phyloP scores from a whole-genome alignment of 108 stramenopile species.

The Cyclotella kingstonii region DNA sequence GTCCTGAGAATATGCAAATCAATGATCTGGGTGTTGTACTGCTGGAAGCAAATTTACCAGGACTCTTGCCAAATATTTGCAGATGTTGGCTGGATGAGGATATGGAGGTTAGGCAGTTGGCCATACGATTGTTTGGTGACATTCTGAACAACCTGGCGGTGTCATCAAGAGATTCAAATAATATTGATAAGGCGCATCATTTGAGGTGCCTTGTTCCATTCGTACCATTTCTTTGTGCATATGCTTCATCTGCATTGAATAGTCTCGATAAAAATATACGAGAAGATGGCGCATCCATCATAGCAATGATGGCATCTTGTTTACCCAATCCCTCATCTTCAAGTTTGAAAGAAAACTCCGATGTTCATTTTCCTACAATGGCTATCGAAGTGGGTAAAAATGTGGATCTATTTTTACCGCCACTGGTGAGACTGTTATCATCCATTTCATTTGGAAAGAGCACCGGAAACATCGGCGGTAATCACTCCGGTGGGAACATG shows the following conservation, averaged over 20 bases:
- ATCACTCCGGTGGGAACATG: slow-evolving; percentile 1
- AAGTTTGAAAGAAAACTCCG: background rate
- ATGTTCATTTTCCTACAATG: slow-evolving; percentile 8
- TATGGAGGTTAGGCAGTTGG: slow-evolving; percentile 54
- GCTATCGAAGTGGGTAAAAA: slow-evolving; percentile 31
- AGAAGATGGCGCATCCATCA: slow-evolving; percentile 53
- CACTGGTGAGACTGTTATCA: slow-evolving; percentile 30
- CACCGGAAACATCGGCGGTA: background rate
- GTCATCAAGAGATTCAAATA: background rate
- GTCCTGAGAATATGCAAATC: background rate
- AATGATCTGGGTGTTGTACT: slow-evolving; percentile 46
- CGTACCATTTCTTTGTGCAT: slow-evolving; percentile 57
- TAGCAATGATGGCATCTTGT: slow-evolving; percentile 48
- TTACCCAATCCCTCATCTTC: slow-evolving; percentile 37
- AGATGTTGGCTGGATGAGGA: slow-evolving; percentile 75
- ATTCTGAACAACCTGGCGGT: slow-evolving; percentile 31
- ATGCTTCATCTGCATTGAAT: slow-evolving; percentile 71
- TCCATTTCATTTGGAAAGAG: slow-evolving; percentile 31
- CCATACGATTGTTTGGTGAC: slow-evolving; percentile 49
- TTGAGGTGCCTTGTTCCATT: slow-evolving; percentile 54
- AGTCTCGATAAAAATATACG: slow-evolving; percentile 67
- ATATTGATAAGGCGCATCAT: background rate
- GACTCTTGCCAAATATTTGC: slow-evolving; percentile 49
- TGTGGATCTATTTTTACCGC: slow-evolving; percentile 29
- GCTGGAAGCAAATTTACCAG: slow-evolving; percentile 38